A percentile compares a stretch with the other conserved stretches of the same genome.
Evolutionary conservation across 768 basidiomycete genomes (phyloP).

Genomic region (Russula earlei): DNA sequence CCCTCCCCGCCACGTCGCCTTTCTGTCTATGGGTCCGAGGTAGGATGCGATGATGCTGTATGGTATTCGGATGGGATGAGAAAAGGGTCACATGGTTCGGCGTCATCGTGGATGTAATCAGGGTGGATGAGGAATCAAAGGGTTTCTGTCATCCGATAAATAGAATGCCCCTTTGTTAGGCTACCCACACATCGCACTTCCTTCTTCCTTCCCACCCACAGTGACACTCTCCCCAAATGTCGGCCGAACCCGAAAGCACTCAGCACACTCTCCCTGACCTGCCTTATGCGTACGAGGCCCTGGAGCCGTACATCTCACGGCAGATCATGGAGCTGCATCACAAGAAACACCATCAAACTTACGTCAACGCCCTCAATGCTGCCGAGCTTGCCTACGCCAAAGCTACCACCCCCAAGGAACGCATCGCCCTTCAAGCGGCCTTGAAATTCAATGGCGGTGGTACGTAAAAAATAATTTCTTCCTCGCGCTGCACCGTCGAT

Average conservation of each 20-base stretch:
- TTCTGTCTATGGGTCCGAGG: background rate
- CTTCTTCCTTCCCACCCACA: background rate
- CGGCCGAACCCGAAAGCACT: constrained; percentile 17
- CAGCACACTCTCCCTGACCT: constrained; percentile 57
- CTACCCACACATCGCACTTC: too few relatives aligned
- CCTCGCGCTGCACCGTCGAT: background rate
- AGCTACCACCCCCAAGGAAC: constrained; percentile 59
- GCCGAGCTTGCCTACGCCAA: constrained; percentile 72
- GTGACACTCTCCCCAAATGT: constrained; percentile 18
- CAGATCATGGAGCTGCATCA: constrained; percentile 96
- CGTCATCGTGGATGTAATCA: constrained; percentile 5
- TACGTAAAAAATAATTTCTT: constrained; percentile 28
- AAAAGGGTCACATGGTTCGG: constrained; percentile 4
- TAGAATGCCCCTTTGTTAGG: constrained; percentile 1
- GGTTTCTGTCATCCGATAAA: background rate
- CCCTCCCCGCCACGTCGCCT: background rate
- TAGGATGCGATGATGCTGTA: background rate
- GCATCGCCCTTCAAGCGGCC: constrained; percentile 82
- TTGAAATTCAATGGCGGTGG: constrained; percentile 97
- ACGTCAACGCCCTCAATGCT: constrained; percentile 85
- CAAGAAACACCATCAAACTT: constrained; percentile 91
- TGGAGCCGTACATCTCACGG: constrained; percentile 86
- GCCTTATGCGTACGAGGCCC: constrained; percentile 75
- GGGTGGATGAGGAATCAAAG: too few relatives aligned
- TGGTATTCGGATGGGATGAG: background rate